phyloP scores from a whole-genome alignment of 208 protist species.

The Leishmania amazonensis region DNA sequence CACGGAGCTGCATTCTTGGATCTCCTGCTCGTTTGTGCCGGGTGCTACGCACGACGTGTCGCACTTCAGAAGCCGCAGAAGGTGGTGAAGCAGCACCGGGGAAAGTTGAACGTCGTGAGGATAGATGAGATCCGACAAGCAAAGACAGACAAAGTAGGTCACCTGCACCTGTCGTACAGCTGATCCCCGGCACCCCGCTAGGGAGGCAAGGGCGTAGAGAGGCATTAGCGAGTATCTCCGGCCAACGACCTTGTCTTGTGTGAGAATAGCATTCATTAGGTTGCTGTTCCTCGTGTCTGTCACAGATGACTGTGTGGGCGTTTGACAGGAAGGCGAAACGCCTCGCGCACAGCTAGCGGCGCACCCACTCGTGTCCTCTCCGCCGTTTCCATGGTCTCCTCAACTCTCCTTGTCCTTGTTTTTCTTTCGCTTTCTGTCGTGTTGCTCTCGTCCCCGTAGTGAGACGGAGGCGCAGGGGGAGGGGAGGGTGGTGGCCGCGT shows the following conservation, averaged over 20 bases:
- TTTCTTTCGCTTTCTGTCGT: not conserved
- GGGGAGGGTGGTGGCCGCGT: not conserved
- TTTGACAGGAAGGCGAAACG: not conserved
- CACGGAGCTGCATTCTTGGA: not conserved
- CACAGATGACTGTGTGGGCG: not conserved
- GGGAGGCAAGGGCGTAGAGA: not conserved
- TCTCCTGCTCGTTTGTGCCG: not conserved
- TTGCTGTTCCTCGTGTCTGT: not conserved
- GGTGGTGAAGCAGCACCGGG: not conserved
- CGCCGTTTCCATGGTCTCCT: not conserved
- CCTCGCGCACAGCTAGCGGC: not conserved
- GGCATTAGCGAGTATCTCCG: not conserved
- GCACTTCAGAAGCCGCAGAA: not conserved
- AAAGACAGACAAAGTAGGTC: not conserved
- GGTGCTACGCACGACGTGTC: not conserved
- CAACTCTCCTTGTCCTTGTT: not conserved
- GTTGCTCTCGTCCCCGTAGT: not conserved
- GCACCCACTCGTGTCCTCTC: not conserved
- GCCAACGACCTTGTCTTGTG: not conserved
- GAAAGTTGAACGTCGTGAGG: not conserved
- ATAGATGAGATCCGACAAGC: not conserved
- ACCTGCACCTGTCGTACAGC: not conserved
- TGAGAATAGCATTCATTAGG: not conserved
- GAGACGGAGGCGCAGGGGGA: not conserved
- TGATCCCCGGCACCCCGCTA: not conserved